Evolutionary conservation across 2,329 filamentous ascomycete genomes (phyloP).

Genomic region (Penicillium vulpinum): DNA sequence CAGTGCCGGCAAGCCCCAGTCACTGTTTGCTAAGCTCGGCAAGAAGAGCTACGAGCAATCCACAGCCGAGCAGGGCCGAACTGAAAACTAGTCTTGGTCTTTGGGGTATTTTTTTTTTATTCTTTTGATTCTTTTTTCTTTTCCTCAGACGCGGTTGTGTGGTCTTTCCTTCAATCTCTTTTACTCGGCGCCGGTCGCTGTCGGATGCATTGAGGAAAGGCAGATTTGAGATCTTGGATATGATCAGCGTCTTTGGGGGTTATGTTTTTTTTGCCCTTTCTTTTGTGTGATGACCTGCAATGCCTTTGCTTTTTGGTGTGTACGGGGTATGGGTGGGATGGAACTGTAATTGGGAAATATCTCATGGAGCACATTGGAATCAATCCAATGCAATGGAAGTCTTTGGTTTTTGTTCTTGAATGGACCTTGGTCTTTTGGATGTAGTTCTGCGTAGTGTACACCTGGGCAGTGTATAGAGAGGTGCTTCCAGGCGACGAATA

Average conservation of each 20-base stretch:
- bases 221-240: conserved; percentile 1
- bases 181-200: conserved; percentile 16
- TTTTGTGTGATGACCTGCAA: conserved; percentile 28
- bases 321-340: conserved; percentile 16
- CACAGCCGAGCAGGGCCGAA: conserved; percentile 21
- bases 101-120: not conserved
- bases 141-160: not conserved
- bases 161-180: conserved; percentile 11
- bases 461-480: no score
- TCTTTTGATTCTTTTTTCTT: not conserved
- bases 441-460: no score
- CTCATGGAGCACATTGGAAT: conserved; percentile 10
- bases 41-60: conserved; percentile 48
- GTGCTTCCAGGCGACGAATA: no score
- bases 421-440: not conserved
- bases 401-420: not conserved
- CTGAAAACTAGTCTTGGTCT: conserved; percentile 12
- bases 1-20: conserved; percentile 45
- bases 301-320: conserved; percentile 21
- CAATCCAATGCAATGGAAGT: conserved; percentile 3
- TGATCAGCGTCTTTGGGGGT: not conserved
- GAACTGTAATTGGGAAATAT: conserved; percentile 14
- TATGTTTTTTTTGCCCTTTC: not conserved
- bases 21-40: conserved; percentile 48
- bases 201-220: conserved; percentile 10